phyloP scores from a whole-genome alignment of 176 grass and related monocot genomes.

The Oryza meyeriana region DNA sequence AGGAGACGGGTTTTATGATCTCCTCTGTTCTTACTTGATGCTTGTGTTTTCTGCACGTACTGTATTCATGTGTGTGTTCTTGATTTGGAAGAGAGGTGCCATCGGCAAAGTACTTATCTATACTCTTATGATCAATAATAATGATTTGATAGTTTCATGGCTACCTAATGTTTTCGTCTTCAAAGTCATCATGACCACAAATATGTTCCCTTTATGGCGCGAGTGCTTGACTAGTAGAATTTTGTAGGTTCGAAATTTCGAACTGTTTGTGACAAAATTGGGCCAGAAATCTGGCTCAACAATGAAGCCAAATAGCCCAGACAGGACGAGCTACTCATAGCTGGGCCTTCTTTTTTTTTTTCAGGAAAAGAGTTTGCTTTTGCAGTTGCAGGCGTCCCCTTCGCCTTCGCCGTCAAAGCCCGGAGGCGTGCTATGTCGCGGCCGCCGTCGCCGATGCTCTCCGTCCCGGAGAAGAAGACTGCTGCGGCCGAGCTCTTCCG shows the following conservation, averaged over 20 bases:
- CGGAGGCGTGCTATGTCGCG: conserved; percentile 7
- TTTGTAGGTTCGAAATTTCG: not conserved
- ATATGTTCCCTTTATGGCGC: not conserved
- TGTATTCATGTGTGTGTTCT: not conserved
- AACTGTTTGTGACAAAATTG: not conserved
- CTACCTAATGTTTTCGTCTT: not conserved
- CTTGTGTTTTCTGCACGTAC: not conserved
- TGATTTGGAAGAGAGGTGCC: not conserved
- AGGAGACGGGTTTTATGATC: conserved; percentile 55
- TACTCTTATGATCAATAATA: not conserved
- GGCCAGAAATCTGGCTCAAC: not conserved
- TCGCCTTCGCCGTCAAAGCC: not conserved
- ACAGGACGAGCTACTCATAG: not conserved
- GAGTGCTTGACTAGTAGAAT: not conserved
- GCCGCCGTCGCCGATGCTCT: conserved; percentile 45
- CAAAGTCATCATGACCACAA: not conserved
- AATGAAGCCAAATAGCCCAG: too few species aligned
- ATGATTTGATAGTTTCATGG: conserved; percentile 12
- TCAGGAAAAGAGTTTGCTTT: not conserved
- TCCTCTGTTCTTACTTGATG: conserved; percentile 36
- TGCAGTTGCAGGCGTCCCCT: not conserved
- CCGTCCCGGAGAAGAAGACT: conserved; percentile 81
- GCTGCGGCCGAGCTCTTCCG: conserved; percentile 52
- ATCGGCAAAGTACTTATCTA: not conserved
- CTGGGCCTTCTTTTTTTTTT: not conserved